phyloP scores from a whole-genome alignment of 495 filamentous ascomycete species.

The Hypoxylon subgilvum region DNA sequence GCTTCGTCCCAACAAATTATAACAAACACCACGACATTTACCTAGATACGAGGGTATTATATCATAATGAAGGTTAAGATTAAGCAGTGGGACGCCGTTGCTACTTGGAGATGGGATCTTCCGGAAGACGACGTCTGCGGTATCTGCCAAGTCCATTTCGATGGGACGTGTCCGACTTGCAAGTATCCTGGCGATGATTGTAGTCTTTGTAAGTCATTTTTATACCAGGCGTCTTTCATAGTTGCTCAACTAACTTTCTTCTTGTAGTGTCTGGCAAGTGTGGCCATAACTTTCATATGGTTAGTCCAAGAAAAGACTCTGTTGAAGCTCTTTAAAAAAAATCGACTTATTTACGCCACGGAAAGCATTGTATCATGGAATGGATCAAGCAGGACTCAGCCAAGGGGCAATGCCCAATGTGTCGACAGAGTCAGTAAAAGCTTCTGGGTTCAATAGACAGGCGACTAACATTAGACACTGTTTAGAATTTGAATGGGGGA shows the following conservation, averaged over 20 bases:
- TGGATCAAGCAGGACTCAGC: conserved; percentile 96
- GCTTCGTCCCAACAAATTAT: background rate
- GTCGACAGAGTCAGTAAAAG: conserved; percentile 77
- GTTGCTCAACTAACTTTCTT: conserved; percentile 4
- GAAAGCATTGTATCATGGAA: conserved; percentile 89
- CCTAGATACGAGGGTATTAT: background rate
- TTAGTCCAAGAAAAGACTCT: conserved; percentile 45
- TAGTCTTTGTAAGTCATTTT: conserved; percentile 70
- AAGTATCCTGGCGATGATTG: conserved; percentile 98
- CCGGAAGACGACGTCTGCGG: conserved; percentile 98
- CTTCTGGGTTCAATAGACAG: background rate
- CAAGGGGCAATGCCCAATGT: conserved; percentile 97
- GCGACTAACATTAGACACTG: conserved; percentile 28
- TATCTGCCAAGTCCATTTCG: conserved; percentile 97
- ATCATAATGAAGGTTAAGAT: conserved; percentile 89
- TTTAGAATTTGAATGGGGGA: conserved; percentile 71
- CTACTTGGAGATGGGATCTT: conserved; percentile 97
- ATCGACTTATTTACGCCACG: conserved; percentile 27
- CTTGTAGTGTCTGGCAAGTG: conserved; percentile 87
- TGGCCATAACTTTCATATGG: conserved; percentile 97
- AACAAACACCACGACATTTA: background rate
- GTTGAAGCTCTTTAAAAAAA: background rate
- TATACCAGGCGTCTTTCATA: background rate
- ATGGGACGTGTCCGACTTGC: conserved; percentile 96
- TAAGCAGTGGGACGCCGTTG: conserved; percentile 89